Conservation (phyloP, 192 early-diverging fungal genomes). For the Podila horticola region DNA sequence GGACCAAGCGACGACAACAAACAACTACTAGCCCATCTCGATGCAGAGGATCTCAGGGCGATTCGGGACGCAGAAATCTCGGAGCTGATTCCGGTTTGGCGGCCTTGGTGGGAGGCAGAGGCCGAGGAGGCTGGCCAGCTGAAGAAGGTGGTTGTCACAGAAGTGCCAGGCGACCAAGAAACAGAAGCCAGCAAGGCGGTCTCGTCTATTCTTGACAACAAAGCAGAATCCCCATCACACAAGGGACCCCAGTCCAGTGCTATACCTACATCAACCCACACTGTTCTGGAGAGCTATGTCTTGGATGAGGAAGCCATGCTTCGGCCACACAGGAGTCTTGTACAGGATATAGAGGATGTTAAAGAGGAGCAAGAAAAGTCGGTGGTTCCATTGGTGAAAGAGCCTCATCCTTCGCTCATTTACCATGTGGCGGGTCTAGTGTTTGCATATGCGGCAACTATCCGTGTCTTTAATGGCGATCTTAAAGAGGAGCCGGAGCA, state of each 20-base stretch:
- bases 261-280: constrained; percentile 1
- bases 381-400: constrained; percentile 12
- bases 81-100: constrained; percentile 36
- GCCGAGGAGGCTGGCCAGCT: constrained; percentile 40
- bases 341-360: constrained; percentile 16
- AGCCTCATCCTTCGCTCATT: constrained; percentile 36
- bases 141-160: constrained; percentile 19
- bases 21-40: constrained; percentile 26
- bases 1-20: neutral
- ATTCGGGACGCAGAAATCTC: constrained; percentile 44
- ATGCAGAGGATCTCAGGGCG: constrained; percentile 31
- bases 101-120: constrained; percentile 46
- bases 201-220: neutral
- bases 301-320: constrained; percentile 44
- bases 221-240: neutral
- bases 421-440: constrained; percentile 31
- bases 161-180: constrained; percentile 5
- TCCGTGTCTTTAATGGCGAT: constrained; percentile 35
- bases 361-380: constrained; percentile 3
- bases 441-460: constrained; percentile 30
- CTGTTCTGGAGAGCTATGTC: constrained; percentile 21
- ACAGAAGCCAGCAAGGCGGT: neutral
- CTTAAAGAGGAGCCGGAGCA: constrained; percentile 29
- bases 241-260: neutral
- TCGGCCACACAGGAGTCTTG: constrained; percentile 16